Evolutionary conservation across 257 asterid species (phyloP).

Genomic region (Orobanche coerulescens): DNA sequence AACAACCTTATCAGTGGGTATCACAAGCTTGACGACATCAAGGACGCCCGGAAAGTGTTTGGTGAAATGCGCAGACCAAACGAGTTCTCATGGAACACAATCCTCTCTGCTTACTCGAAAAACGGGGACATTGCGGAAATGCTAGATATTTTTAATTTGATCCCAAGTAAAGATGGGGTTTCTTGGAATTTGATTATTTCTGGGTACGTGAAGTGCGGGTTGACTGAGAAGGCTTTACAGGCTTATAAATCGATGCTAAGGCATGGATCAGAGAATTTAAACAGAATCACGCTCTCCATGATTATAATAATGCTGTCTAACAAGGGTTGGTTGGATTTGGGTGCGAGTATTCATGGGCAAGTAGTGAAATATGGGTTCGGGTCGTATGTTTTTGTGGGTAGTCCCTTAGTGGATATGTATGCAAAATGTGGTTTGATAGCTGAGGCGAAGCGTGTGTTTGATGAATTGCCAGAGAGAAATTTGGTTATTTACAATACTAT

Average conservation of each 20-base stretch:
- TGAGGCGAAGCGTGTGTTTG: conserved; percentile 56
- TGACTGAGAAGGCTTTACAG: conserved; percentile 46
- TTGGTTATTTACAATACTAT: conserved; percentile 48
- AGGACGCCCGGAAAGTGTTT: conserved; percentile 62
- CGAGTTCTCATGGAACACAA: conserved; percentile 72
- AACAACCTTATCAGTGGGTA: conserved; percentile 52
- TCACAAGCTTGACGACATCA: conserved; percentile 30
- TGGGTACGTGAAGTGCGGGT: conserved; percentile 53
- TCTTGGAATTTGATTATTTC: conserved; percentile 88
- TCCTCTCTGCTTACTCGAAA: conserved; percentile 67
- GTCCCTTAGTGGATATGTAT: conserved; percentile 86
- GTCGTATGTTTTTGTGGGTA: conserved; percentile 64
- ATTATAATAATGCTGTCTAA: conserved; percentile 49
- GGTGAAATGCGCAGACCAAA: conserved; percentile 59
- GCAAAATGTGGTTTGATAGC: conserved; percentile 53
- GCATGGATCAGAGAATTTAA: conserved; percentile 45
- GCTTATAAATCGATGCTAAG: conserved; percentile 62
- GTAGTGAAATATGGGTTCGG: conserved; percentile 63
- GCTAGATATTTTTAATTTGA: conserved; percentile 42
- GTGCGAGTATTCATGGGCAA: conserved; percentile 72
- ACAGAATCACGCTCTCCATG: conserved; percentile 66
- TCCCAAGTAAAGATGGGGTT: conserved; percentile 72
- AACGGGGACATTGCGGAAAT: conserved; percentile 38
- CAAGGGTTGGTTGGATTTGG: conserved; percentile 60
- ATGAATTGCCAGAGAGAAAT: conserved; percentile 43